These are phyloP conservation scores for Gaertneriomyces semiglobifer DNA, from an alignment of 192 early-diverging fungal species.

Conservation along the genomic window DNA sequence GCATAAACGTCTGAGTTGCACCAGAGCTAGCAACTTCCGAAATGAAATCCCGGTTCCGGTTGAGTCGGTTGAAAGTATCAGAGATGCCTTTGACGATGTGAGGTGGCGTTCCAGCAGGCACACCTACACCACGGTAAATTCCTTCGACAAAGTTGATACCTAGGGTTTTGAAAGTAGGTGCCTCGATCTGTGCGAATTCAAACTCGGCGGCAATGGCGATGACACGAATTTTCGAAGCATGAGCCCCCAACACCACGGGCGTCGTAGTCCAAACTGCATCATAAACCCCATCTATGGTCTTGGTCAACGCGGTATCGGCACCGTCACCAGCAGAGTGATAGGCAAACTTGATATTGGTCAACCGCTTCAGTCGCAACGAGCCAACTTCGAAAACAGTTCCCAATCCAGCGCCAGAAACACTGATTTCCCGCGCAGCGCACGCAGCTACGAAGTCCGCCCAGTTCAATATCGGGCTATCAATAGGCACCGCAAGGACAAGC, in stretches of 20 bases:
- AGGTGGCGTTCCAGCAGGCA: constrained; percentile 14
- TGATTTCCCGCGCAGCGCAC: neutral
- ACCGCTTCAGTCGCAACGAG: constrained; percentile 5
- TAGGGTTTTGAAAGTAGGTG: constrained; percentile 23
- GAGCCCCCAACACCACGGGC: constrained; percentile 9
- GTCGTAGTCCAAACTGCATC: constrained; percentile 27
- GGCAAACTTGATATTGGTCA: constrained; percentile 7
- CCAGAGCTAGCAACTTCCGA: constrained; percentile 6
- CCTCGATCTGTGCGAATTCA: constrained; percentile 22
- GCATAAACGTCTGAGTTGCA: constrained; percentile 18
- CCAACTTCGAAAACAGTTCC: constrained; percentile 27
- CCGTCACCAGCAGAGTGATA: constrained; percentile 18
- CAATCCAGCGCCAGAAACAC: constrained; percentile 20
- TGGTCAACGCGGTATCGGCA: constrained; percentile 11
- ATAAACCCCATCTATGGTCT: constrained; percentile 6
- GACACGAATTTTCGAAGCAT: constrained; percentile 9
- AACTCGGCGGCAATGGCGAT: constrained; percentile 27
- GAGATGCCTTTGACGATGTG: neutral
- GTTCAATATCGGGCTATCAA: constrained; percentile 8
- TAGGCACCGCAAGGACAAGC: constrained; percentile 13
- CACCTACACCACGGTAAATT: constrained; percentile 30
- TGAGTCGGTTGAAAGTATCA: constrained; percentile 16
- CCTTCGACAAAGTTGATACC: constrained; percentile 29
- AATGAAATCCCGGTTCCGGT: constrained; percentile 26
- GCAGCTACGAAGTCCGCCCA: constrained; percentile 21